Evolutionary conservation across 2,329 filamentous ascomycete species (phyloP), one percentile per base, ranked within the genome.

Genomic region (Lojkania enalia): DNA sequence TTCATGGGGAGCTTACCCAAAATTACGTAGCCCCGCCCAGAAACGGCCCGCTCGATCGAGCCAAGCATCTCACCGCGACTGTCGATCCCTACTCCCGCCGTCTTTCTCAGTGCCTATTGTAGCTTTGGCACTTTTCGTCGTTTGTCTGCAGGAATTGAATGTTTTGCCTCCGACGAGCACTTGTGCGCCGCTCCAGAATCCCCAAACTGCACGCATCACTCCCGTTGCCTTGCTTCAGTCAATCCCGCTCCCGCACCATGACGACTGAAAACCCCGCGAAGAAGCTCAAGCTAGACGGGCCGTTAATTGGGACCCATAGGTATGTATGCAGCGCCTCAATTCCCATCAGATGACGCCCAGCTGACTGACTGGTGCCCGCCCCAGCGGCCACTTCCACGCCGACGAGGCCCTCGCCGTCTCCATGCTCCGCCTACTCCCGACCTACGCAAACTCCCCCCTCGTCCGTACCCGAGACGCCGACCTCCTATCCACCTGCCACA

Each of bases 331-430:
- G n/a, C n/a, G n/a, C 12, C 20, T n/a, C n/a, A 19, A 45, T 39
- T 16, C 13, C 13, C 20, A 16, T 14, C 42, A 29, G 14, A 42
- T 9, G 7, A 7, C 30, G 9, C 30, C 7, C 7, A 16, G 9
- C 30, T 33, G 7, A 33, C 15, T 7, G 9, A 9, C 9, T 33
- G 30, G 15, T 6, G n/a, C n/a, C 25, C 25, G 9, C 29, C 14
- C 48, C 50, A 82, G 79, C 75, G 94, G 94, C 58, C 90, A 96
- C 78, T 99, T 99, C 81, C 94, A 99, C 77, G 94, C 94, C 70
- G 94, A 99, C 72, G 94, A 99, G 77, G 92, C 94, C 49, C 84
- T 99, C 32, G 94, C 94, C 46, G 91, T 99, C 54, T 90, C 95
- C 78, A 90, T 99, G 79, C 87, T 99, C 58, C 90, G 90, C 55